phyloP scores from a whole-genome alignment of 257 asterid genomes.

The Cinchona pubescens region DNA sequence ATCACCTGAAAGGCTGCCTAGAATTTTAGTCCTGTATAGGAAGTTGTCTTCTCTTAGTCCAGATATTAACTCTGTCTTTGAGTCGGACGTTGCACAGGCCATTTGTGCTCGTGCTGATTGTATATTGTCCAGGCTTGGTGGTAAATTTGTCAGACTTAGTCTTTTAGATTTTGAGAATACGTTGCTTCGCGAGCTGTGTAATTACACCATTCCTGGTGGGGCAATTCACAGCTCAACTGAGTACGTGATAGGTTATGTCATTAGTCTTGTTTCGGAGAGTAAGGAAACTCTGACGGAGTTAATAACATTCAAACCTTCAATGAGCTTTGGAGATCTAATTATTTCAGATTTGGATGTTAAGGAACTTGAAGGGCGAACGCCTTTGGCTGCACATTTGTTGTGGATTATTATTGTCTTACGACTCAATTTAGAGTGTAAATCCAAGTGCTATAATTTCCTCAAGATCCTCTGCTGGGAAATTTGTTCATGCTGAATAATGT shows the following conservation, averaged over 20 bases:
- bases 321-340: constrained; percentile 21
- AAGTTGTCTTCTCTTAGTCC: constrained; percentile 34
- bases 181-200: constrained; percentile 39
- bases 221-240: constrained; percentile 48
- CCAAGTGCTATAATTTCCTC: constrained; percentile 40
- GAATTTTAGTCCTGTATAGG: constrained; percentile 44
- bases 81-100: constrained; percentile 31
- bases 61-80: constrained; percentile 41
- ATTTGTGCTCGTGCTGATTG: constrained; percentile 32
- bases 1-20: constrained; percentile 44
- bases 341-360: constrained; percentile 14
- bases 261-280: constrained; percentile 37
- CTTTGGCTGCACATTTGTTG: constrained; percentile 40
- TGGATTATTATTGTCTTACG: constrained; percentile 44
- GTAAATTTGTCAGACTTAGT: constrained; percentile 41
- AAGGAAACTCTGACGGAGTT: constrained; percentile 37
- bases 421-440: constrained; percentile 43
- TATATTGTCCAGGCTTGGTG: constrained; percentile 36
- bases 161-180: constrained; percentile 46
- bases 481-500: constrained; percentile 53
- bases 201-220: constrained; percentile 40
- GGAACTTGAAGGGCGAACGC: constrained; percentile 36
- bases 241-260: constrained; percentile 44
- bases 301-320: constrained; percentile 40
- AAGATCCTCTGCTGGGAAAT: constrained; percentile 36